Evolutionary conservation across 2,329 filamentous ascomycete species (phyloP), one percentile per base, ranked within the genome.

Genomic region (Hortaea werneckii): DNA sequence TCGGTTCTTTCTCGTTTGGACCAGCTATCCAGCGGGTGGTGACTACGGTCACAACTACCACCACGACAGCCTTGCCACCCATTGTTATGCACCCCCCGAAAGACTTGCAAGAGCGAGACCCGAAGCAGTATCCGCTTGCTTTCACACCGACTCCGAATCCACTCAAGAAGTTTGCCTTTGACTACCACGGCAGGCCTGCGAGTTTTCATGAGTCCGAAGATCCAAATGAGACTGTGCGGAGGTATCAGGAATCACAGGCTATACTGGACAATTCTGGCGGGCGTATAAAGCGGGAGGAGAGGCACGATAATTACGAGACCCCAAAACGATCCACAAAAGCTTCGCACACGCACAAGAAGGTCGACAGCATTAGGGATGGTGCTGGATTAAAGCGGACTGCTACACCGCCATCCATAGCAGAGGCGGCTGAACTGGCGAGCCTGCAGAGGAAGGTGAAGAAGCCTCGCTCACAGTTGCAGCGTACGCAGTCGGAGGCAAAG

Each of bases 11-110:
- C 48, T 78, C 76, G 2, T 78, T 79, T 55, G 77, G 75, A 46
- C 79, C 79, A 29, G 74, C 79, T 11, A 82, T 79, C 9, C 76
- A 78, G 58, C 81, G 79, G 8, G 82, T 79, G 0, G 75, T 81
- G 8, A 80, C 95, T 51, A 95, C 89, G 1, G 95, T 90, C 0
- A 95, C 89, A 0, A 95, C 88, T 0, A 94, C 87, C 0, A 94
- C 89, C 1, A 87, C 82, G 65, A 75, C 87, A 67, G 66, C 73
- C 11, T 94, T 92, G 54, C 89, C 90, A 40, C 87, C 87, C n/a
- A 73, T 95, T 47, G 74, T 86, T 46, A 79, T 95, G 54, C 81
- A 80, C 53, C 78, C 85, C 48, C 83, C 87, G 26, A 78, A 79
- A 44, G 78, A 80, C 43, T 75, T 88, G 30, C 72, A 77, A 48